phyloP scores from a whole-genome alignment of 2,329 filamentous ascomycete genomes.

The Penicillium sp. region DNA sequence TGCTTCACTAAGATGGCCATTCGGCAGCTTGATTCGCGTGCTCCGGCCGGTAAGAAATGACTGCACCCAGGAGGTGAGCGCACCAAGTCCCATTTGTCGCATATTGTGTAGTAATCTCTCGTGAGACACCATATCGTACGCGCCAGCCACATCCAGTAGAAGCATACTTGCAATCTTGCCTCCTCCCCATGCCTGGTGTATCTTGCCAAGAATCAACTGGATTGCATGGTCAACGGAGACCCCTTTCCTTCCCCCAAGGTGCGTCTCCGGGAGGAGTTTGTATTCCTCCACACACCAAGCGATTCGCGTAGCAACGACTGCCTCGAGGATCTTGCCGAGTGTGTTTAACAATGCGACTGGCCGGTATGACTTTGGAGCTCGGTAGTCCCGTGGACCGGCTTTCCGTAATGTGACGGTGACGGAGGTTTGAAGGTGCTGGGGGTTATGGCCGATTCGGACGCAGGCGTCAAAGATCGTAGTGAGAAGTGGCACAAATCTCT shows the following conservation, averaged over 20 bases:
- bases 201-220: neutral
- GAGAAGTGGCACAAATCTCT: neutral
- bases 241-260: constrained; percentile 1
- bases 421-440: constrained; percentile 1
- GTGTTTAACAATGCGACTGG: neutral
- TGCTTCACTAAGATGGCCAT: neutral
- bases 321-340: neutral
- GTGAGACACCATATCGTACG: neutral
- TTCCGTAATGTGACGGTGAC: constrained; percentile 3
- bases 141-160: neutral
- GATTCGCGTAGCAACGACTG: neutral
- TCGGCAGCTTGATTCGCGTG: neutral
- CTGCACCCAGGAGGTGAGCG: neutral
- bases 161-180: neutral
- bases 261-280: neutral
- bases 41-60: neutral
- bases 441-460: neutral
- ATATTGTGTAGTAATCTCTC: neutral
- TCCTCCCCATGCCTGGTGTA: neutral
- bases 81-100: neutral
- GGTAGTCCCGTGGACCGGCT: neutral
- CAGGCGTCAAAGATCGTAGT: neutral
- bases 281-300: neutral
- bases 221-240: neutral
- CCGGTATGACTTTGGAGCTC: neutral